Base-by-base conservation (phyloP, 2,329 filamentous ascomycete genomes). In the Fusarium oligoseptatum region DNA sequence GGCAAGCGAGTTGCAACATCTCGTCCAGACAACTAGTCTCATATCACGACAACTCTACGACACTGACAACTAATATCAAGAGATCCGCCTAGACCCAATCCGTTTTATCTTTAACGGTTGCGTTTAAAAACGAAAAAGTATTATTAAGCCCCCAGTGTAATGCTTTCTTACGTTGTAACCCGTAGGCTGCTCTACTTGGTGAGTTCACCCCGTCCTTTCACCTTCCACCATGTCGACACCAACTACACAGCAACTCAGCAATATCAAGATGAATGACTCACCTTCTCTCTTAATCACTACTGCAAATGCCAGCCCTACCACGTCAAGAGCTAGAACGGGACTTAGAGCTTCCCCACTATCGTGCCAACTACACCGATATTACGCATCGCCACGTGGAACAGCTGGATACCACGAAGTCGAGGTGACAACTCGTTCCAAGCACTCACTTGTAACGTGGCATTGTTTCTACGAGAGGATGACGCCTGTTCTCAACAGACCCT, bases 1-100 rank as follows among this genome's bases (percentile, higher is more conserved):
- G 15, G n/a, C 8, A 27, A 27, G 27, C 2, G 37, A 72, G 69
- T 72, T 43, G 17, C 70, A 50, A 50, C 24, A 27, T 7, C 11
- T 15, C 22, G 20, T 6, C 12, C 7, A 2, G 41, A 6, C 11
- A 17, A 4, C 41, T 6, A 1, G 5, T 11, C 11, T 45, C 1
- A 22, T 7, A 6, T 45, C n/a, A 12, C 10, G 7, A 3, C 20
- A 22, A 22, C 6, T 45, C 6, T 12, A 45, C 10, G 6, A 22
- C 41, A 45, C 6, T 6, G n/a, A n/a, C 2, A 17, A 2, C 9
- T 0, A 41, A 41, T 9, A 41, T 6, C 1, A n/a, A 20, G 7
- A 45, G 22, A 14, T 12, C 8, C 20, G 2, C 6, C 12, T 15
- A 4, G 12, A 45, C 4, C 43, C 4, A 24, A 5, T 2, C 14